A percentile compares a stretch with the other conserved stretches of the same genome.
These are phyloP conservation scores for Cryptococcus neoformans DNA, from an alignment of 1,284 basidiomycete genomes.

Conservation along the genomic window DNA sequence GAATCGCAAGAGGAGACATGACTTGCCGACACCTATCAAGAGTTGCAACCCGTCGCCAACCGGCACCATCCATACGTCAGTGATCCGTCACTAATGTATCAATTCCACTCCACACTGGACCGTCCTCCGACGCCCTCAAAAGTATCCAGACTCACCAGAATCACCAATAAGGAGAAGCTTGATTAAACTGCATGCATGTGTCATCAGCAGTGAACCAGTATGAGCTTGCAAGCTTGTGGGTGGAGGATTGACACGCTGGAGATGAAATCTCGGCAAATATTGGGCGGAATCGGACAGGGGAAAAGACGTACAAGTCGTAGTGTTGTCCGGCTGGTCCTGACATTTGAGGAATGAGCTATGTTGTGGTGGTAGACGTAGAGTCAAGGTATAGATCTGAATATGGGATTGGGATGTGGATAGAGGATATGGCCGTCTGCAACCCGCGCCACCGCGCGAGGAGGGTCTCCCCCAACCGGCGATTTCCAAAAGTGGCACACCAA, in stretches of 20 bases:
- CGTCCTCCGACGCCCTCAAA: neutral
- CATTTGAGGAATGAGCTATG: neutral
- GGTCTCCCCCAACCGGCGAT: neutral
- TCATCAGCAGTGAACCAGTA: neutral
- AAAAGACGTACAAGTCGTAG: conserved; percentile 48
- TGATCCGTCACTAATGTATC: neutral
- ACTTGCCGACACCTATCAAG: conserved; percentile 87
- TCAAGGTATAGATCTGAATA: no score
- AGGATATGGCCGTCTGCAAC: no score
- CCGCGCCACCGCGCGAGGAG: neutral
- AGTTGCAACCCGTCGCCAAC: neutral
- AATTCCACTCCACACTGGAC: neutral
- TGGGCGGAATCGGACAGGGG: neutral
- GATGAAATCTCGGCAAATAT: neutral
- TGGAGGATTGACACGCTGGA: neutral
- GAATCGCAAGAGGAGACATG: conserved; percentile 95
- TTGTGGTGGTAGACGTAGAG: no score
- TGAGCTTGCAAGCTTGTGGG: neutral
- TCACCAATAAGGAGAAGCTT: conserved; percentile 97
- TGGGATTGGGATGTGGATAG: no score
- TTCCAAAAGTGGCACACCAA: conserved; percentile 2
- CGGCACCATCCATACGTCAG: neutral
- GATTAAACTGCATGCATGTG: conserved; percentile 59
- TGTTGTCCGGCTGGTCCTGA: conserved; percentile 45
- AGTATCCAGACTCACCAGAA: conserved; percentile 63